Conservation (phyloP, 495 filamentous ascomycete species). For the Aspergillus conjunctus region DNA sequence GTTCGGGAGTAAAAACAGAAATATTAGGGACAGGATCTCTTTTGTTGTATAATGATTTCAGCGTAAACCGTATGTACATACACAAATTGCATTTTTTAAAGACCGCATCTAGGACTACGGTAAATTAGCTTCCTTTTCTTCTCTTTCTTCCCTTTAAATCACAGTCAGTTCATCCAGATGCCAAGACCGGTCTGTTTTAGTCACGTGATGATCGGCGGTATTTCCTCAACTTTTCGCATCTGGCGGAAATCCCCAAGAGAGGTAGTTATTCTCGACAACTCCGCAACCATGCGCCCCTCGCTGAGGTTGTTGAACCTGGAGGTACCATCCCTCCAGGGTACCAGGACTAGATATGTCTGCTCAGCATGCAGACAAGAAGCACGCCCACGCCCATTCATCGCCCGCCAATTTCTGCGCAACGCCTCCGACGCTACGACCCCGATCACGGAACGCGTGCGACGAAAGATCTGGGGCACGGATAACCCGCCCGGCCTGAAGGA, state of each 20-base stretch:
- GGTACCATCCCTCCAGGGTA: slow-evolving; percentile 31
- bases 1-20: slow-evolving; percentile 51
- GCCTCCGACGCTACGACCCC: slow-evolving; percentile 41
- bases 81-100: slow-evolving; percentile 7
- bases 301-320: slow-evolving; percentile 43
- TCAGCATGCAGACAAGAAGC: slow-evolving; percentile 45
- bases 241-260: slow-evolving; percentile 15
- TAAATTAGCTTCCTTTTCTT: background rate
- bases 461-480: slow-evolving; percentile 59
- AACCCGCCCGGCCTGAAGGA: slow-evolving; percentile 56
- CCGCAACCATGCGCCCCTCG: slow-evolving; percentile 44
- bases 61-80: slow-evolving; percentile 22
- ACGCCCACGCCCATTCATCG: slow-evolving; percentile 42
- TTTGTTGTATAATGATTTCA: slow-evolving; percentile 20
- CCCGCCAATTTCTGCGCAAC: slow-evolving; percentile 47
- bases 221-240: slow-evolving; percentile 29
- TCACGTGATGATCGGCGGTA: slow-evolving; percentile 30
- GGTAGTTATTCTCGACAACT: slow-evolving; percentile 21
- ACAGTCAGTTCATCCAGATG: background rate
- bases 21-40: background rate
- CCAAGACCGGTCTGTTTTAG: slow-evolving; percentile 14
- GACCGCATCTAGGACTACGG: too few relatives aligned
- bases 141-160: background rate
- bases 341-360: slow-evolving; percentile 42
- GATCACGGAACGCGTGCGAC: slow-evolving; percentile 53